Evolutionary conservation across 164 flowering plant species (phyloP).

Genomic region (Akebia trifoliata): DNA sequence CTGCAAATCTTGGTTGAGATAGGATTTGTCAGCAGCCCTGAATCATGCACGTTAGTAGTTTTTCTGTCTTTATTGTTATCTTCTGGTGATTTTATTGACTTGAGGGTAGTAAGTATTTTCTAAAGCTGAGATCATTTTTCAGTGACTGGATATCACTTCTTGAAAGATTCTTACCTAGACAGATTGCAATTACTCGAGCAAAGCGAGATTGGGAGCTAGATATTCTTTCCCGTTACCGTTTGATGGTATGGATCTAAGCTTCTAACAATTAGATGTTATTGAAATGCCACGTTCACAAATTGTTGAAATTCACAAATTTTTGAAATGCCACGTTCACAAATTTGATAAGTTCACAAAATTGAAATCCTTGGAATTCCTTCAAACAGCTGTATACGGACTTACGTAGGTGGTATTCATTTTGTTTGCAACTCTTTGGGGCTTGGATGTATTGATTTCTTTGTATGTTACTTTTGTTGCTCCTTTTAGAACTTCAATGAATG

Average conservation of each 20-base stretch:
- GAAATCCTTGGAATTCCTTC: no score
- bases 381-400: no score
- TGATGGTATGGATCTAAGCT: constrained; percentile 48
- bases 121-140: constrained; percentile 11
- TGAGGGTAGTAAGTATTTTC: neutral
- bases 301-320: neutral
- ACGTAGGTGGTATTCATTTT: no score
- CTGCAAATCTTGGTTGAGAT: constrained; percentile 92
- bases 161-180: constrained; percentile 88
- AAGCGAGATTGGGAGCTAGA: constrained; percentile 95
- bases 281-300: neutral
- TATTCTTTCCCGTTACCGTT: constrained; percentile 74
- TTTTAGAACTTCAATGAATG: neutral
- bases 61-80: neutral
- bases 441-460: neutral
- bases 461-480: neutral
- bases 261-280: neutral
- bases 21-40: constrained; percentile 69
- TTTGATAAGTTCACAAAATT: no score
- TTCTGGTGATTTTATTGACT: constrained; percentile 3
- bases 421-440: neutral
- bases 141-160: constrained; percentile 97
- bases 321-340: neutral
- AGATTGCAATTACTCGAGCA: constrained; percentile 89
- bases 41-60: constrained; percentile 77